A percentile compares a stretch with the other conserved stretches of the same genome.
phyloP scores from a whole-genome alignment of 2,329 filamentous ascomycete genomes.

The Ceratocystis ficicola region DNA sequence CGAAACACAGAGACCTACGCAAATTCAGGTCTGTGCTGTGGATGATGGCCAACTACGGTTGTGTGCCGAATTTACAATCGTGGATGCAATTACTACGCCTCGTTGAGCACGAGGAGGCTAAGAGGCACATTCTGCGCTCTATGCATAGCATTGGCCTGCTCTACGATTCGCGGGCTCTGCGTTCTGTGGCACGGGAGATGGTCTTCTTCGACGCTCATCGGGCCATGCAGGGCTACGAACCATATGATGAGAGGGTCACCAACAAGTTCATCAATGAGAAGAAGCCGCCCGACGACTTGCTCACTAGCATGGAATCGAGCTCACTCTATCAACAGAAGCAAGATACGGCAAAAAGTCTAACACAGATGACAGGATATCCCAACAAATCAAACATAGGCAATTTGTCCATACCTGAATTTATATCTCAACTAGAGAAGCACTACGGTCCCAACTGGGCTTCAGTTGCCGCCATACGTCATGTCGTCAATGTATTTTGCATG shows the following conservation, averaged over 20 bases:
- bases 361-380: not conserved
- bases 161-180: conserved; percentile 29
- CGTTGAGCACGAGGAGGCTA: conserved; percentile 47
- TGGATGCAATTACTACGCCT: conserved; percentile 41
- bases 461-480: conserved; percentile 29
- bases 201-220: conserved; percentile 35
- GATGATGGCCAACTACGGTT: conserved; percentile 33
- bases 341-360: not conserved
- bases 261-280: conserved; percentile 2
- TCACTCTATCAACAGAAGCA: not conserved
- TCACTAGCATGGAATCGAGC: not conserved
- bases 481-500: conserved; percentile 35
- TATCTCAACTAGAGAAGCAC: conserved; percentile 32
- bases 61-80: conserved; percentile 34
- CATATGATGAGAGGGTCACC: not conserved
- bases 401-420: conserved; percentile 27
- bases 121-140: conserved; percentile 35
- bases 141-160: conserved; percentile 39
- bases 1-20: conserved; percentile 32
- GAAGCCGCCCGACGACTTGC: not conserved
- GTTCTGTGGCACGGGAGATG: conserved; percentile 34
- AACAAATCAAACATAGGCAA: not conserved
- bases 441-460: conserved; percentile 40
- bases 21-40: conserved; percentile 34
- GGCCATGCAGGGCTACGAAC: conserved; percentile 29